Base-by-base conservation (phyloP, 768 basidiomycete species). In the Amanita muscaria region DNA sequence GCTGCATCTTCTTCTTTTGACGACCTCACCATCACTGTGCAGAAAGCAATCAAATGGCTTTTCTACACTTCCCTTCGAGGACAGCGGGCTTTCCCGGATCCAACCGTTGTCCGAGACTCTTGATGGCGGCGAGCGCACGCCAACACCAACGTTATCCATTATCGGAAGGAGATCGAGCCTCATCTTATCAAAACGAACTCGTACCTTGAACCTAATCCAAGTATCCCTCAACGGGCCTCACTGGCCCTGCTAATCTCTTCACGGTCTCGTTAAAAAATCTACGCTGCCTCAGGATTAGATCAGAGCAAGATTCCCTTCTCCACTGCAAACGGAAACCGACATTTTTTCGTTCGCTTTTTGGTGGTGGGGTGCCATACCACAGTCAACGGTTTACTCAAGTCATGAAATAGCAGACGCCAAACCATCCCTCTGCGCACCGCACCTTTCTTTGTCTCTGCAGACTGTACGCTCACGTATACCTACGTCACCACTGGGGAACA, bases 311-410 rank as follows among this genome's bases (percentile, higher is more conserved):
- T 78, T 2, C 88, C 92, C 8, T 94, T 83, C 69, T 94, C 91
- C 6, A n/a, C n/a, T n/a, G n/a, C n/a, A 91, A 97, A 68, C 78
- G 96, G 54, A 94, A 94, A 65, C 83, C 88, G 5, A 86, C 89
- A 4, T 98, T 99, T 64, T n/a, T 84, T 79, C 33, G 77, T 87
- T 38, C 83, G 96, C 35, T 99, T 98, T 73, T 68, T 99, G 56
- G 84, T 89, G n/a, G 86, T 99, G 85, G 81, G 42, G 94, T 92
- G 2, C 96, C 96, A 1, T 99, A 92, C 67, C 96, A 99, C 72
- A 93, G 91, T 63, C 68, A 70, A 15, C n/a, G n/a, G n/a, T 94
- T 96, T 64, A 70, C 98, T 44, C 58, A 59, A 14, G 80, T 75
- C 22, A 84, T 79, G 1, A 78, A 89, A 2, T 76, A 90, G 50